Conservation (phyloP, 768 basidiomycete genomes). For the Myochromella boudieri region DNA sequence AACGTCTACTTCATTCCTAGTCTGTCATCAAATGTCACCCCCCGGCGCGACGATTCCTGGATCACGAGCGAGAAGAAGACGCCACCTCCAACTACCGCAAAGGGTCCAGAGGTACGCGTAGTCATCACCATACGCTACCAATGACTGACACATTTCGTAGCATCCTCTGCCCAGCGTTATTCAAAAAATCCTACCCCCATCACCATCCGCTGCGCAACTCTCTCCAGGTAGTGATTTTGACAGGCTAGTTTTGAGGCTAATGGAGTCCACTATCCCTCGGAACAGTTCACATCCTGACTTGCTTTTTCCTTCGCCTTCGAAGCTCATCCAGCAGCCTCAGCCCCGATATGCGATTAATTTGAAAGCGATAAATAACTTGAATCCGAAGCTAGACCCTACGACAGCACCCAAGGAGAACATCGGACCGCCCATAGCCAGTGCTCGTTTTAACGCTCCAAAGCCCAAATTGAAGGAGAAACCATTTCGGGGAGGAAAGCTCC, state of each 20-base stretch:
- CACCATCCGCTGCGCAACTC: slow-evolving; percentile 17
- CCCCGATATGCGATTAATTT: slow-evolving; percentile 3
- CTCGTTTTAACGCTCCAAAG: slow-evolving; percentile 16
- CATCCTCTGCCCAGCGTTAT: slow-evolving; percentile 20
- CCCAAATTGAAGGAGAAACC: slow-evolving; percentile 19
- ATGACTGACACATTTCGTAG: too few relatives aligned
- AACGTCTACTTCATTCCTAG: slow-evolving; percentile 36
- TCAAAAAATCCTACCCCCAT: slow-evolving; percentile 22
- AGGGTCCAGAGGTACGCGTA: neutral
- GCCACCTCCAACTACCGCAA: slow-evolving; percentile 1
- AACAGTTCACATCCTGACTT: neutral
- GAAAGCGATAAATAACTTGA: slow-evolving; percentile 5
- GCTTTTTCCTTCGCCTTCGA: neutral
- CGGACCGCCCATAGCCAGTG: slow-evolving; percentile 7
- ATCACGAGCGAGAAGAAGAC: slow-evolving; percentile 6
- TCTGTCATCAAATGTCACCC: slow-evolving; percentile 22
- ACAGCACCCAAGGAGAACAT: neutral
- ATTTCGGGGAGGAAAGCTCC: slow-evolving; percentile 23
- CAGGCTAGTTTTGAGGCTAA: slow-evolving; percentile 15
- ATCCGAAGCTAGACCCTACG: neutral
- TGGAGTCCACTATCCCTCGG: slow-evolving; percentile 14
- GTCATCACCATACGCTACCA: too few relatives aligned
- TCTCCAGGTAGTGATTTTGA: slow-evolving; percentile 20
- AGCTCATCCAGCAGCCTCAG: slow-evolving; percentile 1
- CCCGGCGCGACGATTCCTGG: slow-evolving; percentile 13